Base-by-base conservation (phyloP, 129 eudicot species). In the Erigeron canadensis region DNA sequence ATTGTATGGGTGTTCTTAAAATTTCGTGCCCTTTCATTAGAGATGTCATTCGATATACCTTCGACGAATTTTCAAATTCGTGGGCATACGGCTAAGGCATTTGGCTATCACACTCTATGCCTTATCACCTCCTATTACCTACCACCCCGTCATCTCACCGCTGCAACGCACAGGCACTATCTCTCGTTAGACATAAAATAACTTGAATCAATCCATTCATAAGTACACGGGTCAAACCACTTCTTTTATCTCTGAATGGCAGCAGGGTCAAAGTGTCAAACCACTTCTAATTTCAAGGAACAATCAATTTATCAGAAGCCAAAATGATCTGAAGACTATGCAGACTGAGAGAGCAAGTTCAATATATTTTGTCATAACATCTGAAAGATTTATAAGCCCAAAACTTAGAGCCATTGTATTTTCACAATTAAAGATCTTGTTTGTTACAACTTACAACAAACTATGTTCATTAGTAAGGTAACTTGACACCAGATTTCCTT, bases 401-500 rank as follows among this genome's bases (percentile, higher is more conserved):
- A 45, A 45, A 45, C 50, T 45, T 5, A 45, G 50, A 12, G 50
- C 50, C 50, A 45, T 8, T 8, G 50, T 45, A 45, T 2, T 45
- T 5, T 45, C 4, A 12, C 50, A 13, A 13, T 28, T 28, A 28
- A 28, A 28, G 2, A 28, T 28, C 0, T 28, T 28, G 34, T 28
- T 28, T 3, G 34, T 28, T 28, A 1, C 34, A 28, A 28, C 34
- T 28, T 28, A 1, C 34, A 28, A 28, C 34, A 1, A 28, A 28
- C 34, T 28, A 28, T 28, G 18, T 13, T 13, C 18, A 51, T 51
- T 51, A n/a, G 23, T 51, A 0, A 1, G 8, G 58, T 16, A 51
- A 16, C 4, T 73, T 47, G 18, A 37, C 12, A 46, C 44, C 9
- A 10, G 18, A 6, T 69, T 60, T 13, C 22, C 21, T 74, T 85